phyloP scores from a whole-genome alignment of 1,284 basidiomycete species.

The Anthracocystis walkeri region DNA sequence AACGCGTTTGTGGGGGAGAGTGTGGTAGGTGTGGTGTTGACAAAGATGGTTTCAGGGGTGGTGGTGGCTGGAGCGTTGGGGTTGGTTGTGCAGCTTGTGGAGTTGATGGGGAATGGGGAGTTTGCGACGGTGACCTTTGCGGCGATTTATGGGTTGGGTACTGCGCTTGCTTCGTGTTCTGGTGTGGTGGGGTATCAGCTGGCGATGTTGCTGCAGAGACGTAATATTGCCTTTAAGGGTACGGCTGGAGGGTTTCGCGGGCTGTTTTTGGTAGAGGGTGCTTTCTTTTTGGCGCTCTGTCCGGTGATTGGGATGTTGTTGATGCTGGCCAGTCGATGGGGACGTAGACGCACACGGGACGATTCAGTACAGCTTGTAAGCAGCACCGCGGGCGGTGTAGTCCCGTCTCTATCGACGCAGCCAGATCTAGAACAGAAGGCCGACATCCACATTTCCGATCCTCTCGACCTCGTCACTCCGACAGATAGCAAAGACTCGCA shows the following conservation, averaged over 20 bases:
- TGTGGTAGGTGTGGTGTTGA: conserved; percentile 18
- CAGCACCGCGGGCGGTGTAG: neutral
- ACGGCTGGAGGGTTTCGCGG: conserved; percentile 5
- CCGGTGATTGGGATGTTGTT: conserved; percentile 12
- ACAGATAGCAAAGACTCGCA: too few species aligned
- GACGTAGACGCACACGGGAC: neutral
- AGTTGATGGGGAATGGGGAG: conserved; percentile 8
- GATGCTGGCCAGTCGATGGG: neutral
- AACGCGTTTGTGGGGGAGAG: conserved; percentile 16
- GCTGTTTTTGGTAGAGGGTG: conserved; percentile 19
- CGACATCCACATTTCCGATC: too few species aligned
- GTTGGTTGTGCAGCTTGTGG: conserved; percentile 15
- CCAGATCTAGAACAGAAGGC: neutral
- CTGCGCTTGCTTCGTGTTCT: conserved; percentile 16
- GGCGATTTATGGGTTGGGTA: conserved; percentile 22
- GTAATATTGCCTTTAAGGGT: conserved; percentile 10
- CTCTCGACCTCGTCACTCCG: too few species aligned
- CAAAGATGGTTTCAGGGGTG: conserved; percentile 10
- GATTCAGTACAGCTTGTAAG: neutral
- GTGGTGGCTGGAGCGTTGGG: conserved; percentile 18
- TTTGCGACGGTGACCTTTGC: conserved; percentile 11
- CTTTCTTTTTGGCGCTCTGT: conserved; percentile 21
- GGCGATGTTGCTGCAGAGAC: conserved; percentile 7
- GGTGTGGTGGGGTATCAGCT: conserved; percentile 23
- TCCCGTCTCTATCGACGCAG: neutral